These are phyloP conservation scores for Xylaria curta DNA, from an alignment of 495 filamentous ascomycete species.

Conservation along the genomic window DNA sequence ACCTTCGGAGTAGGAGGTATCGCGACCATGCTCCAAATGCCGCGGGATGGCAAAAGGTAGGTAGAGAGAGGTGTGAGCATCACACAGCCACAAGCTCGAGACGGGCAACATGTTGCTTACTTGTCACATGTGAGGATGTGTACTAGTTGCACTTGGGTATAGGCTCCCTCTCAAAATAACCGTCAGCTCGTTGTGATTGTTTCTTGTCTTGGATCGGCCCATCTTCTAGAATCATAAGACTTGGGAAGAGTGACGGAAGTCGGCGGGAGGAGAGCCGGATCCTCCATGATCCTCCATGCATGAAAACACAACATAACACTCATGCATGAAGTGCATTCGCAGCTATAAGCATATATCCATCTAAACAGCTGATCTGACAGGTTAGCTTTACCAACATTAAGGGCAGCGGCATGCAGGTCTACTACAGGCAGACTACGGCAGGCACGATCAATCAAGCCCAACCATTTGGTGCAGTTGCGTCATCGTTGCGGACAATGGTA, in stretches of 20 bases:
- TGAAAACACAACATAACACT: background rate
- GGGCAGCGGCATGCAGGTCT: background rate
- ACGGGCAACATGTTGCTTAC: background rate
- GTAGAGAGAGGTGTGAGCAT: conserved; percentile 1
- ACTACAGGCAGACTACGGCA: background rate
- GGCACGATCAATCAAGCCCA: background rate
- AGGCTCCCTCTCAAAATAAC: background rate
- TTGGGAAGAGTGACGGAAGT: background rate
- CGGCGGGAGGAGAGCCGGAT: background rate
- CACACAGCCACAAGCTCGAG: background rate
- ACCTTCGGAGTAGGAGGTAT: background rate
- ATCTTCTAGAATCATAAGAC: conserved; percentile 14
- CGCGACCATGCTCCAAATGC: background rate
- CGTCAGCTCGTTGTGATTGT: background rate
- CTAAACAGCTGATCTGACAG: background rate
- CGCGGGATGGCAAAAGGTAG: background rate
- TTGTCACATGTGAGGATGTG: background rate
- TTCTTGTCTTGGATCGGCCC: background rate
- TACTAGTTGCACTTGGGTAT: background rate
- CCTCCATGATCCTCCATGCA: background rate
- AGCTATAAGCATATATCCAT: background rate
- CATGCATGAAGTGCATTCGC: background rate
- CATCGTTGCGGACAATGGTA: background rate
- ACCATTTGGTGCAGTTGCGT: background rate
- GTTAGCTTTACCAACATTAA: background rate